Evolutionary conservation across 306 rosid species (phyloP).

Genomic region (Cicer arietinum): DNA sequence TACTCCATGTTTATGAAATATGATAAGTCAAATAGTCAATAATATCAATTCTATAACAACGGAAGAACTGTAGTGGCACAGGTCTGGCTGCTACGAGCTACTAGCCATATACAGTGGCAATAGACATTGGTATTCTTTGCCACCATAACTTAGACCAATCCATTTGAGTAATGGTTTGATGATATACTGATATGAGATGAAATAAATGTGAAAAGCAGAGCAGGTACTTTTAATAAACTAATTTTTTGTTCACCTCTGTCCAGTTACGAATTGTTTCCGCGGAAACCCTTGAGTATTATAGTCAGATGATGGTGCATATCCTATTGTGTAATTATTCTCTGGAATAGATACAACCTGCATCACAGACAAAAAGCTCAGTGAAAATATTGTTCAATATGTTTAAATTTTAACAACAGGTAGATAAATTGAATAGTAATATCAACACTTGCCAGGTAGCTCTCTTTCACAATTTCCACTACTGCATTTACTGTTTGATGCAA

Average conservation of each 20-base stretch:
- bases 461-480: constrained; percentile 82
- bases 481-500: constrained; percentile 77
- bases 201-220: constrained; percentile 13
- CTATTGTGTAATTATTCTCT: constrained; percentile 65
- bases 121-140: constrained; percentile 6
- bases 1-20: not conserved
- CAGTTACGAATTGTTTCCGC: constrained; percentile 63
- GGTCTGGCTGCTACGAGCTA: not conserved
- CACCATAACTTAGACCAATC: constrained; percentile 6
- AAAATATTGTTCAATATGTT: constrained; percentile 9
- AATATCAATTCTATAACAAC: constrained; percentile 5
- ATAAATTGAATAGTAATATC: constrained; percentile 26
- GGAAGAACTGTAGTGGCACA: not conserved
- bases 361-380: constrained; percentile 39
- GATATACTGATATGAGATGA: constrained; percentile 23
- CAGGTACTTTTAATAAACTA: constrained; percentile 4
- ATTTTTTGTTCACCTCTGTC: constrained; percentile 72
- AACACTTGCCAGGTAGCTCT: constrained; percentile 84
- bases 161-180: constrained; percentile 6
- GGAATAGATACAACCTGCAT: constrained; percentile 84
- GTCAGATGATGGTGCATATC: constrained; percentile 78
- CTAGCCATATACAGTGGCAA: not conserved
- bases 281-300: constrained; percentile 77
- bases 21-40: not conserved
- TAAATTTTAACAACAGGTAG: constrained; percentile 18